Evolutionary conservation across 2,329 filamentous ascomycete species (phyloP).

Genomic region (Ophiocordyceps camponoti-rufipedis): DNA sequence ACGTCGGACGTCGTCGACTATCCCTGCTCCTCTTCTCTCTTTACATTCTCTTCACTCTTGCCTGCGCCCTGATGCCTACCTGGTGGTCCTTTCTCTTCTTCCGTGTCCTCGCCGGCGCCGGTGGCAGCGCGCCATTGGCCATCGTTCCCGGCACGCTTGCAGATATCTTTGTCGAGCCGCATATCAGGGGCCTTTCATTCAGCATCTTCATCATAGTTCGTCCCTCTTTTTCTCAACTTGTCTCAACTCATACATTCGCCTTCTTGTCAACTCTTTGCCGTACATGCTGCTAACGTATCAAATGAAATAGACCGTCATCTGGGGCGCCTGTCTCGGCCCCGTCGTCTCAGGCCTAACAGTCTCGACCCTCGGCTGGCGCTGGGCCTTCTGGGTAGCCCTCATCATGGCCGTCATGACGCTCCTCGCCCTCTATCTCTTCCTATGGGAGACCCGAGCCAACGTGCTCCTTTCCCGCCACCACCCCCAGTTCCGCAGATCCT

Average conservation of each 20-base stretch:
- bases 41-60: constrained; percentile 31
- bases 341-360: constrained; percentile 45
- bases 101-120: constrained; percentile 28
- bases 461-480: constrained; percentile 37
- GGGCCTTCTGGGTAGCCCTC: constrained; percentile 52
- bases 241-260: not conserved
- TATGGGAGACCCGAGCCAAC: constrained; percentile 43
- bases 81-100: constrained; percentile 36
- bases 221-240: not conserved
- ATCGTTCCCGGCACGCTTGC: constrained; percentile 44
- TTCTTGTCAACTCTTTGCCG: not conserved
- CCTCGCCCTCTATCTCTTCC: constrained; percentile 38
- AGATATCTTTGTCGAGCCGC: constrained; percentile 37
- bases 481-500: constrained; percentile 26
- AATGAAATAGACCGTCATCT: constrained; percentile 32
- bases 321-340: constrained; percentile 48
- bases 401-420: constrained; percentile 48
- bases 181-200: constrained; percentile 38
- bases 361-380: constrained; percentile 43
- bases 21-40: constrained; percentile 21
- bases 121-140: constrained; percentile 36
- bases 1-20: constrained; percentile 33
- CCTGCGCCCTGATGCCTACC: constrained; percentile 30
- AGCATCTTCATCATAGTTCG: constrained; percentile 43
- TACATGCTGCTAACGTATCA: not conserved